Percentiles rank a stretch among this genome's conserved stretches.
Conservation (phyloP, 129 eudicot species). For the Glebionis coronaria region DNA sequence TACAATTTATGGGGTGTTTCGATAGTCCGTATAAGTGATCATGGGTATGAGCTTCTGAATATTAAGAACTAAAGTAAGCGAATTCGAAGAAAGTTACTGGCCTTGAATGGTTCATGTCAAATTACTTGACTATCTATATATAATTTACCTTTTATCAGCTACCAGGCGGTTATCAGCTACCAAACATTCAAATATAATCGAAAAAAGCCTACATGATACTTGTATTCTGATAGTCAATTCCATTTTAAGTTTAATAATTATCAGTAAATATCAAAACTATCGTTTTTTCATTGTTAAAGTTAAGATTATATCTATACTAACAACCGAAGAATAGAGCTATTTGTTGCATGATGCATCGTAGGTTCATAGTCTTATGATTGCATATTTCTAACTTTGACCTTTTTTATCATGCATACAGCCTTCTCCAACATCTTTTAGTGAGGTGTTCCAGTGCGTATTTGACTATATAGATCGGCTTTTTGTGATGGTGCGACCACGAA, state of each 20-base stretch:
- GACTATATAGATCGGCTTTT: constrained; percentile 96
- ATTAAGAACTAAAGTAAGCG: background rate
- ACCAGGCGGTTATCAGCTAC: too few species aligned
- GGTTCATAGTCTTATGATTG: background rate
- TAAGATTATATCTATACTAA: background rate
- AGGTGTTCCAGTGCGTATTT: constrained; percentile 89
- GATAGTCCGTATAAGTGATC: background rate
- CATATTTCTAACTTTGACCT: background rate
- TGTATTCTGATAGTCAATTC: background rate
- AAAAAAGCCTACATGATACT: too few species aligned
- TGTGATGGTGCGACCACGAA: constrained; percentile 92
- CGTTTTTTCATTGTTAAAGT: background rate
- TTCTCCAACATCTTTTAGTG: constrained; percentile 83
- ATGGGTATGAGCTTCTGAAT: background rate
- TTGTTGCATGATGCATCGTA: background rate
- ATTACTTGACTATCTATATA: background rate
- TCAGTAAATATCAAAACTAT: background rate
- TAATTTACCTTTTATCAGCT: constrained; percentile 6
- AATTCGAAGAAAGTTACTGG: too few species aligned
- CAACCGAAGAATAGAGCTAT: background rate
- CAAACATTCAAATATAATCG: too few species aligned
- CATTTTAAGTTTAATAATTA: background rate
- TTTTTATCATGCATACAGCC: constrained; percentile 55
- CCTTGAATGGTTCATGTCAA: too few species aligned
- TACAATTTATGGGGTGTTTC: background rate